Evolutionary conservation across 2,329 filamentous ascomycete species (phyloP).

Genomic region (Monilinia vaccinii-corymbosi): DNA sequence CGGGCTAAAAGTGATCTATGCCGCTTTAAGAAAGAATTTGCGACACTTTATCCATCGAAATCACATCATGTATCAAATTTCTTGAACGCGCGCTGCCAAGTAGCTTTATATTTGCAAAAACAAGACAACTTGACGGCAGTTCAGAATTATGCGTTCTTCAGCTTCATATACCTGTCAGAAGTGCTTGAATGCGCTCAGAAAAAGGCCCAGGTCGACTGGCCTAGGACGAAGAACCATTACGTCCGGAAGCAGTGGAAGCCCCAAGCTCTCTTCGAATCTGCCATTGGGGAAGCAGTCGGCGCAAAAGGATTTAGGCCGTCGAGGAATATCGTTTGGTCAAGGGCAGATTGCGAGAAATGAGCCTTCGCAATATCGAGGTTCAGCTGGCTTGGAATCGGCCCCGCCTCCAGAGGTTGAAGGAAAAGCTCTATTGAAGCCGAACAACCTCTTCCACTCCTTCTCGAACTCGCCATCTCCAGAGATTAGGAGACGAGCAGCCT

Average conservation of each 20-base stretch:
- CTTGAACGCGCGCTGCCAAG: background rate
- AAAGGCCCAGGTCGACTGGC: slow-evolving; percentile 13
- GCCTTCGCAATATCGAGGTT: slow-evolving; percentile 18
- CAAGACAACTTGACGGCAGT: background rate
- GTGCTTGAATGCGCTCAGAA: slow-evolving; percentile 25
- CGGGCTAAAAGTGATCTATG: slow-evolving; percentile 8
- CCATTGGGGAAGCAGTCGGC: slow-evolving; percentile 8
- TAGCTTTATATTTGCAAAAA: background rate
- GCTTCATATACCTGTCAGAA: slow-evolving; percentile 27
- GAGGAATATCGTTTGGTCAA: slow-evolving; percentile 17
- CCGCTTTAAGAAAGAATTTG: slow-evolving; percentile 11
- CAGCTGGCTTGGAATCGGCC: slow-evolving; percentile 18
- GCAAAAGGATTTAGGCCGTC: slow-evolving; percentile 15
- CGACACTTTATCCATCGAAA: slow-evolving; percentile 4
- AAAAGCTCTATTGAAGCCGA: slow-evolving; percentile 35
- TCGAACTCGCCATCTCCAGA: slow-evolving; percentile 79
- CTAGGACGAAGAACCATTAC: slow-evolving; percentile 21
- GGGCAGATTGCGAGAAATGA: slow-evolving; percentile 24
- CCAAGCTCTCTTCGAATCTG: slow-evolving; percentile 12
- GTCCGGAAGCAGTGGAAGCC: slow-evolving; percentile 15
- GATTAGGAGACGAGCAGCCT: slow-evolving; percentile 79
- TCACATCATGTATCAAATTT: slow-evolving; percentile 7
- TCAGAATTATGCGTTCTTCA: slow-evolving; percentile 21
- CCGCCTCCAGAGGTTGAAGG: slow-evolving; percentile 18
- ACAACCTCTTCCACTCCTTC: slow-evolving; percentile 91